These are phyloP conservation scores for Gossypium armourianum DNA, from an alignment of 441 rosid species.

Conservation along the genomic window DNA sequence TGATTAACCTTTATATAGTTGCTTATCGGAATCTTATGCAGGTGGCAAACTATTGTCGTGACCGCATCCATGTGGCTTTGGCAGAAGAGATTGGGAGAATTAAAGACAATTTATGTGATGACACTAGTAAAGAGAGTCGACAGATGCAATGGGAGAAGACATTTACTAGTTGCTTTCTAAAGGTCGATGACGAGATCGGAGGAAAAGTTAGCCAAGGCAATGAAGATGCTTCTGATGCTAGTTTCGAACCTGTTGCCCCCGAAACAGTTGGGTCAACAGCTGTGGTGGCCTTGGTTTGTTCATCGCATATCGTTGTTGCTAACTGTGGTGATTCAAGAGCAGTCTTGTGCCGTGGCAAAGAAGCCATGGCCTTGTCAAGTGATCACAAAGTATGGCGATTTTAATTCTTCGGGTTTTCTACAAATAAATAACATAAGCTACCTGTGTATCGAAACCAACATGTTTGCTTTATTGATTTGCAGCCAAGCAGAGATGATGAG, in stretches of 20 bases:
- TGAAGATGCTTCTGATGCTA: constrained; percentile 23
- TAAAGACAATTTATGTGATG: constrained; percentile 30
- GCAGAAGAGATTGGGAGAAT: constrained; percentile 51
- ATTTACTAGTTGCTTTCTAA: constrained; percentile 51
- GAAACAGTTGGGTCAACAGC: constrained; percentile 86
- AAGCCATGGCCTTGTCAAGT: constrained; percentile 49
- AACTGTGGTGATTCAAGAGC: constrained; percentile 87
- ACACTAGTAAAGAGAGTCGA: constrained; percentile 30
- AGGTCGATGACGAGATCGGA: constrained; percentile 61
- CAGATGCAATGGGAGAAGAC: constrained; percentile 61
- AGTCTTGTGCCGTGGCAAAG: constrained; percentile 69
- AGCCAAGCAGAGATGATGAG: constrained; percentile 79
- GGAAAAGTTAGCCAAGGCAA: constrained; percentile 38
- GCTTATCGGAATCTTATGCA: constrained; percentile 32
- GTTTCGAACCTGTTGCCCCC: constrained; percentile 48
- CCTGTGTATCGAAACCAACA: neutral
- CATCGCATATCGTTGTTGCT: constrained; percentile 66
- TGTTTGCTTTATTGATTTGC: constrained; percentile 17
- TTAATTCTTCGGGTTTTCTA: neutral
- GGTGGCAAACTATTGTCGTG: constrained; percentile 77
- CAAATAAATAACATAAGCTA: neutral
- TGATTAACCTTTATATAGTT: constrained; percentile 22
- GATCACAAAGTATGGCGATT: constrained; percentile 57
- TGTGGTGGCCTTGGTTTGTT: constrained; percentile 65
- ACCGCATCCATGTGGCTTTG: constrained; percentile 53